Percentiles rank a stretch among this genome's conserved stretches.
These are phyloP conservation scores for Fusarium haematococcum DNA, from an alignment of 2,329 filamentous ascomycete species.

Conservation along the genomic window DNA sequence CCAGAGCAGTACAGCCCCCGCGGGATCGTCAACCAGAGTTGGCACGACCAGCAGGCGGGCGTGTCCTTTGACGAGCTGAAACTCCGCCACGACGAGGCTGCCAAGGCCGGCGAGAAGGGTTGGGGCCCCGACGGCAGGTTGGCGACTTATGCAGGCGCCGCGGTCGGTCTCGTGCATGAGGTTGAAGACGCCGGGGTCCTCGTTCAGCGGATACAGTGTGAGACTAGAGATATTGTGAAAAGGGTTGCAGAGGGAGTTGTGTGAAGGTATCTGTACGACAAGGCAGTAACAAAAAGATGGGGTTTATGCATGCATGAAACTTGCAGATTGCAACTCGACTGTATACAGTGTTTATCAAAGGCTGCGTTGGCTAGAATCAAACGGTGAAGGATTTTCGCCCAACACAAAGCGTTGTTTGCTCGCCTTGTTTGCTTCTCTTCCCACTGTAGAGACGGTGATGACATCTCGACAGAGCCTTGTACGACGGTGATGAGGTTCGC, in stretches of 20 bases:
- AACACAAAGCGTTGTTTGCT: background rate
- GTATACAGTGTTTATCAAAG: background rate
- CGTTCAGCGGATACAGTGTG: constrained; percentile 47
- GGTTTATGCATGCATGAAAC: background rate
- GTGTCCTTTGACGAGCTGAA: constrained; percentile 59
- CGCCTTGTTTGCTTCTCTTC: background rate
- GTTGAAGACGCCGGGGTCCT: constrained; percentile 55
- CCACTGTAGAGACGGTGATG: background rate
- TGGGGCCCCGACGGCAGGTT: constrained; percentile 62
- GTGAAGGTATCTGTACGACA: background rate
- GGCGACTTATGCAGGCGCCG: constrained; percentile 63
- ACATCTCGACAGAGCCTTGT: background rate
- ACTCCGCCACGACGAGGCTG: constrained; percentile 49
- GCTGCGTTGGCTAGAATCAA: background rate
- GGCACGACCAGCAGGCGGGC: constrained; percentile 50
- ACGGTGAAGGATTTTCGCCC: background rate
- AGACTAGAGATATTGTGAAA: constrained; percentile 38
- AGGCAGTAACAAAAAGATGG: background rate
- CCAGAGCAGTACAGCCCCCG: constrained; percentile 55
- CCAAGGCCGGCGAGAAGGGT: constrained; percentile 54
- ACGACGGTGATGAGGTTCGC: background rate
- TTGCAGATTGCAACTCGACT: background rate
- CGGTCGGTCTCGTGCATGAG: constrained; percentile 56
- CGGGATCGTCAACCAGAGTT: constrained; percentile 54
- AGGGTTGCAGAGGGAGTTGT: background rate